A percentile compares a stretch with the other conserved stretches of the same genome.
phyloP scores from a whole-genome alignment of 208 protist species.

The Porcisia hertigi region DNA sequence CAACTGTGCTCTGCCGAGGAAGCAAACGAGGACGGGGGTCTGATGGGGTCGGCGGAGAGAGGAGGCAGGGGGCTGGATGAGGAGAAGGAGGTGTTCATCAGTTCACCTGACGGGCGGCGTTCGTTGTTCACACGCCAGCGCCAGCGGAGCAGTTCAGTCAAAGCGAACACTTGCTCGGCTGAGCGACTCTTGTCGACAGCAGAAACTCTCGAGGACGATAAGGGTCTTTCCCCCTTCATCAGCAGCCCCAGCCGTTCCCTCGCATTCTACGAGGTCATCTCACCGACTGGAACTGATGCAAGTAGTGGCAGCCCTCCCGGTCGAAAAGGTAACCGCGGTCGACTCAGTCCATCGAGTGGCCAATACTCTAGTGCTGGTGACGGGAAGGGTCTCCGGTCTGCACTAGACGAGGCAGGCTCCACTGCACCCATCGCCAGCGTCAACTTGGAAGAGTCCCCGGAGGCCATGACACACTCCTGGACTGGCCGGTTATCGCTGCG shows the following conservation, averaged over 20 bases:
- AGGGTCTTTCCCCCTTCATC: conserved; percentile 50
- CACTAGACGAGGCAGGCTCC: conserved; percentile 18
- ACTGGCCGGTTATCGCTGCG: conserved; percentile 45
- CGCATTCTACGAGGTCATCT: conserved; percentile 63
- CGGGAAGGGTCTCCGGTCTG: conserved; percentile 7
- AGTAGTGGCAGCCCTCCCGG: neutral
- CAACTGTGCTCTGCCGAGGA: neutral
- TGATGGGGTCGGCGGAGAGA: neutral
- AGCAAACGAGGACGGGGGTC: neutral
- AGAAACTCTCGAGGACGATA: conserved; percentile 3
- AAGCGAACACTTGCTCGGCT: neutral
- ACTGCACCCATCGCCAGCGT: neutral
- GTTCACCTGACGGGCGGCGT: conserved; percentile 7
- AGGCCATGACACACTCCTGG: conserved; percentile 39
- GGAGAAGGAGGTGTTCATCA: conserved; percentile 27
- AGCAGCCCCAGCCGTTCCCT: conserved; percentile 65
- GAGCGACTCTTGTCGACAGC: neutral
- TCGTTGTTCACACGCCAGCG: conserved; percentile 8
- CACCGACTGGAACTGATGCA: conserved; percentile 19
- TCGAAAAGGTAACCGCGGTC: neutral
- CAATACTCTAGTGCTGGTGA: neutral
- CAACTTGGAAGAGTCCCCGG: conserved; percentile 17
- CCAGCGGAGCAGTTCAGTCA: conserved; percentile 6
- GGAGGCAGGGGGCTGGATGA: neutral
- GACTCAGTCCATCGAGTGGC: neutral